These are phyloP conservation scores for Talaromyces atroroseus DNA, from an alignment of 2,329 filamentous ascomycete species.

Conservation along the genomic window DNA sequence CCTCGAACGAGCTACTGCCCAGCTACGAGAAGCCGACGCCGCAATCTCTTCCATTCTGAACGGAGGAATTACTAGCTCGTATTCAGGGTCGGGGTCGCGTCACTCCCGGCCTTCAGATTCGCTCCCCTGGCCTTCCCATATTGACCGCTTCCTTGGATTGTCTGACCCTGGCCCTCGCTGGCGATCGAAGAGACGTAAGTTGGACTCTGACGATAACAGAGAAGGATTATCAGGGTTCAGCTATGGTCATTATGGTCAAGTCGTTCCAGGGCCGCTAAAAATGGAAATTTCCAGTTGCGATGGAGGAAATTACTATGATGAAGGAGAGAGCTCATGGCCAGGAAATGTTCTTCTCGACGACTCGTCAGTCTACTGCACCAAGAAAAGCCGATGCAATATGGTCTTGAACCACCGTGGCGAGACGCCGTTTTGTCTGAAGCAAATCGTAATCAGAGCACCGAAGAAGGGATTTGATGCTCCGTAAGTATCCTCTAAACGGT, in stretches of 20 bases:
- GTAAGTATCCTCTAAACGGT: conserved; percentile 50
- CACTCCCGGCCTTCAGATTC: background rate
- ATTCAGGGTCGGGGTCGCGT: conserved; percentile 18
- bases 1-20: conserved; percentile 16
- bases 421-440: conserved; percentile 75
- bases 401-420: conserved; percentile 75
- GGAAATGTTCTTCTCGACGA: conserved; percentile 83
- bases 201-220: conserved; percentile 58
- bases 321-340: conserved; percentile 56
- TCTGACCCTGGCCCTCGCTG: conserved; percentile 37
- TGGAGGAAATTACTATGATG: conserved; percentile 65
- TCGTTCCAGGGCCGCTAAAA: conserved; percentile 71
- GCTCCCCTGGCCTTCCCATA: background rate
- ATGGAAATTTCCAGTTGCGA: conserved; percentile 91
- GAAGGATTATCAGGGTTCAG: conserved; percentile 54
- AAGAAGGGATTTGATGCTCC: conserved; percentile 75
- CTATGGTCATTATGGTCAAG: conserved; percentile 83
- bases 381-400: conserved; percentile 81
- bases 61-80: conserved; percentile 22
- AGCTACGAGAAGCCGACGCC: conserved; percentile 18
- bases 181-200: conserved; percentile 61
- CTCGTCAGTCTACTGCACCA: conserved; percentile 81
- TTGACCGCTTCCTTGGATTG: background rate
- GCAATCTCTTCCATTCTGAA: conserved; percentile 22
- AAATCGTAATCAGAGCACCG: conserved; percentile 82